Evolutionary conservation across 2,329 filamentous ascomycete genomes (phyloP).

Genomic region (Pseudogymnoascus sp.): DNA sequence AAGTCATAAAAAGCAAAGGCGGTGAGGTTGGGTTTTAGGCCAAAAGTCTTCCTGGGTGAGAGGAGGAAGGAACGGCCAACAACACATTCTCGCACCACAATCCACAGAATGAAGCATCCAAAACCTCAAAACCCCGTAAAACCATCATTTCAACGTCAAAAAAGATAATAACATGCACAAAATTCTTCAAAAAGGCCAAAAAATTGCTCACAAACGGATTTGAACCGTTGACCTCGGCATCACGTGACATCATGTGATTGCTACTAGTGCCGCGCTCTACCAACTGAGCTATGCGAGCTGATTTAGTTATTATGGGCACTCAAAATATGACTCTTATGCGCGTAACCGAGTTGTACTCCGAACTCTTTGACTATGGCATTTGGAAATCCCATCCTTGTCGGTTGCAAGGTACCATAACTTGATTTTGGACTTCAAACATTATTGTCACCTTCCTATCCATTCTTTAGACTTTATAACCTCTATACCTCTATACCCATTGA

Average conservation of each 20-base stretch:
- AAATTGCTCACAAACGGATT: not conserved
- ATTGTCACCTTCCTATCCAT: not conserved
- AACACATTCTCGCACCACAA: too few relatives aligned
- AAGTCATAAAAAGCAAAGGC: conserved; percentile 2
- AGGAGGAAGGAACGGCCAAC: too few relatives aligned
- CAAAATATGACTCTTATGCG: not conserved
- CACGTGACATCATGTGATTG: not conserved
- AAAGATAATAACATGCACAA: too few relatives aligned
- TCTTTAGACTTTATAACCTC: not conserved
- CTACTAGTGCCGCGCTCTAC: conserved; percentile 13
- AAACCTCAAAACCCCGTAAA: too few relatives aligned
- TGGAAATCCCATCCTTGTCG: not conserved
- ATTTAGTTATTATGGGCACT: not conserved
- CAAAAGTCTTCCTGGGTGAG: too few relatives aligned
- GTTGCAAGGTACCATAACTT: not conserved
- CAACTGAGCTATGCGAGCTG: conserved; percentile 14
- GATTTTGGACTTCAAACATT: not conserved
- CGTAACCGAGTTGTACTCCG: too few relatives aligned
- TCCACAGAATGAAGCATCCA: too few relatives aligned
- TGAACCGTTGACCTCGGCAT: conserved; percentile 1
- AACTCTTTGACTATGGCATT: not conserved
- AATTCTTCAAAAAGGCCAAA: not conserved
- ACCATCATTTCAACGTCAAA: too few relatives aligned
- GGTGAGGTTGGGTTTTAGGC: too few relatives aligned
- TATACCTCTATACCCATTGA: not conserved